Evolutionary conservation across 2,329 filamentous ascomycete species (phyloP).

Genomic region (Nothomitra cinnamomea): DNA sequence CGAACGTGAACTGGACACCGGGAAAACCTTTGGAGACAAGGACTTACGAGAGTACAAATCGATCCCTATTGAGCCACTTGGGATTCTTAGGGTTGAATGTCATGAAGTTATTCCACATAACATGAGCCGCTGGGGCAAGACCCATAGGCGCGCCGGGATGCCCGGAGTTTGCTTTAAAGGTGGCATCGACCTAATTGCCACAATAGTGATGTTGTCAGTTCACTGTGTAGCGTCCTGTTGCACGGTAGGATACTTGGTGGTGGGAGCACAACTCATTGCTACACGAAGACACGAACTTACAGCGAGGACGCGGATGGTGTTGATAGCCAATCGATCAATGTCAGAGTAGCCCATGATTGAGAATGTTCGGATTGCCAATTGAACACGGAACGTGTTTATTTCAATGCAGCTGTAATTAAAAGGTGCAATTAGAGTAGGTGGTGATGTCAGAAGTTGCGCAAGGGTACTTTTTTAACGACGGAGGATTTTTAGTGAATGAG

Average conservation of each 20-base stretch:
- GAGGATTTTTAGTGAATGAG: not conserved
- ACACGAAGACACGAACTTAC: slow-evolving; percentile 40
- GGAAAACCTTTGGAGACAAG: not conserved
- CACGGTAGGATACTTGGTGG: not conserved
- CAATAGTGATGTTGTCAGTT: not conserved
- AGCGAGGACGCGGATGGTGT: slow-evolving; percentile 92
- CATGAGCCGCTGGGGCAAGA: slow-evolving; percentile 88
- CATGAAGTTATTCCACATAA: slow-evolving; percentile 98
- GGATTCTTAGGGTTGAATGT: slow-evolving; percentile 99
- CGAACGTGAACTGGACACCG: too few relatives aligned
- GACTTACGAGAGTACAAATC: slow-evolving; percentile 96
- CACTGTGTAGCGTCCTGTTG: not conserved
- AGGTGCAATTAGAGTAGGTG: too few relatives aligned
- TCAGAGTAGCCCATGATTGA: slow-evolving; percentile 71
- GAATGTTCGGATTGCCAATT: not conserved
- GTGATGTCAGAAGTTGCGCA: not conserved
- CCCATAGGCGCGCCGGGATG: slow-evolving; percentile 98
- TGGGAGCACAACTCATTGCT: not conserved
- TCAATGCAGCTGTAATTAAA: not conserved
- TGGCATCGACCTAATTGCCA: slow-evolving; percentile 74
- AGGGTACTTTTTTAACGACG: not conserved
- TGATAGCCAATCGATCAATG: slow-evolving; percentile 78
- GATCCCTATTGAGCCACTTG: slow-evolving; percentile 90
- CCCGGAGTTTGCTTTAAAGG: slow-evolving; percentile 85
- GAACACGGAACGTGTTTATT: not conserved